Conservation (phyloP, 148 eudicot genomes). For the Fallopia convolvulus region DNA sequence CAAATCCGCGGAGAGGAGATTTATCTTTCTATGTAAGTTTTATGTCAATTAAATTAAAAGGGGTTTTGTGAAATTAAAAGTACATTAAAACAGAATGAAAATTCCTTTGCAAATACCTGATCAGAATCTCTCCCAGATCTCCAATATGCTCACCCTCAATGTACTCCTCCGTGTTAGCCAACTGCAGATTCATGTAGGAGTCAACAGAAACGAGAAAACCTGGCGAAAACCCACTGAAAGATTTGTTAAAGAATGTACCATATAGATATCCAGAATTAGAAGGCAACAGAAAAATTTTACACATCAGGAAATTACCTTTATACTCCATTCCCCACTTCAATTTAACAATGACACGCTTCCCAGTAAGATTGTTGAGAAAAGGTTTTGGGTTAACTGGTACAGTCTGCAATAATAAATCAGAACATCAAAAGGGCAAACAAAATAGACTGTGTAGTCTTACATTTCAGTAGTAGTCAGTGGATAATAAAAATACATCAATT, state of each 20-base stretch:
- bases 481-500: not conserved
- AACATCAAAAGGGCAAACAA: not conserved
- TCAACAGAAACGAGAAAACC: slow-evolving; percentile 66
- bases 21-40: too few relatives aligned
- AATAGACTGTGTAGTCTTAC: not conserved
- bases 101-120: too few relatives aligned
- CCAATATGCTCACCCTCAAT: slow-evolving; percentile 80
- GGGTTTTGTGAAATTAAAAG: too few relatives aligned
- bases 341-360: slow-evolving; percentile 56
- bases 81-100: too few relatives aligned
- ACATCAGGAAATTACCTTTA: slow-evolving; percentile 39
- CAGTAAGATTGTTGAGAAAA: slow-evolving; percentile 64
- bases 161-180: slow-evolving; percentile 80
- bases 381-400: slow-evolving; percentile 77
- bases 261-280: not conserved
- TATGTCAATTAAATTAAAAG: too few relatives aligned
- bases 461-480: not conserved
- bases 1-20: too few relatives aligned
- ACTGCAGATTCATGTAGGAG: slow-evolving; percentile 73
- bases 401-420: slow-evolving; percentile 32
- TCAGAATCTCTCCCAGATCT: slow-evolving; percentile 90
- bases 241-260: too few relatives aligned
- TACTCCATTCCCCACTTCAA: slow-evolving; percentile 79
- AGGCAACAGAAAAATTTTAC: not conserved
- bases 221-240: slow-evolving; percentile 13